Evolutionary conservation across 495 filamentous ascomycete genomes (phyloP), one percentile per base, ranked within the genome.

Genomic region (Staphylotrichum longicolle): DNA sequence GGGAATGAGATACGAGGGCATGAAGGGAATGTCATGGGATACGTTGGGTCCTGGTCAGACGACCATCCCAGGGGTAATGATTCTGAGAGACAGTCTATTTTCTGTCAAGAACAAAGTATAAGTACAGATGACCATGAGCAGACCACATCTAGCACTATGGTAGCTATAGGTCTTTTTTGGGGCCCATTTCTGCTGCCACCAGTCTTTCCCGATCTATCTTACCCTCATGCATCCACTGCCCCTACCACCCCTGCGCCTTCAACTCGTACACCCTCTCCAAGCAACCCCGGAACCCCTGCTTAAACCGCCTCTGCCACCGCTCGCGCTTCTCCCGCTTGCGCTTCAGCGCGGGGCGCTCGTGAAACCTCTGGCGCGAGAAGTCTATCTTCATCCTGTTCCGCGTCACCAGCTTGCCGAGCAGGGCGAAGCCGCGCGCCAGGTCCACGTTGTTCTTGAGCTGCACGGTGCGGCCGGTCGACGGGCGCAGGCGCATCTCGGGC

Each of bases 261-360:
- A 93, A 79, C 70, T 85, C 79, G 68, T 81, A 80, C 4, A 87
- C 87, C 70, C 86, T 79, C 39, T 55, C 61, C 30, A 88, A 76
- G 42, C 83, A 80, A 15, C 78, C 79, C 68, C 72, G 78, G 70
- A 93, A 91, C 12, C 84, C 86, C 33, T 70, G 70, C 77, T 80
- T 83, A 70, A 93, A 93, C 58, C 82, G 78, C 72, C 44, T 74
- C 72, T 80, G 76, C 84, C 87, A 91, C 61, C 90, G 80, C 76
- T 87, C 76, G 44, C 81, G 83, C 74, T 75, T 75, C 62, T 88
- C 68, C 66, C 89, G 80, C 82, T 91, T 93, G 71, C 86, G 78
- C 81, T 90, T 90, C 71, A 89, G 68, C 4, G 87, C 88, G 3
- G 82, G 80, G 51, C 88, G 74, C 77, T 93, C 90, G 70, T 93